Evolutionary conservation across 768 basidiomycete species (phyloP), one percentile per base, ranked within the genome.

Genomic region (Agaricus subrufescens): DNA sequence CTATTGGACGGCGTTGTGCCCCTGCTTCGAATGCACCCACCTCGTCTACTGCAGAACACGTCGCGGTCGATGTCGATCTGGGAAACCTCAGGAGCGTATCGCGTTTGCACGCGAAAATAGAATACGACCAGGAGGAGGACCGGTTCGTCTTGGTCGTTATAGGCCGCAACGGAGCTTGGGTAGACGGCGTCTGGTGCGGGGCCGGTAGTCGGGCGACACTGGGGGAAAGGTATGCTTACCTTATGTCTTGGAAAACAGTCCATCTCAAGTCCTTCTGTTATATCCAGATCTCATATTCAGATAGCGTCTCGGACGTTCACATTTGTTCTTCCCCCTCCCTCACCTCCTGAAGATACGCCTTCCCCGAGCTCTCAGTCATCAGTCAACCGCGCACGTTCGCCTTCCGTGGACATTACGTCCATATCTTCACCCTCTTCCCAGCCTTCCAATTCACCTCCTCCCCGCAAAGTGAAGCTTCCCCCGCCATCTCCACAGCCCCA

Each of bases 111-210:
- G 97, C 97, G 34, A 87, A 85, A 76, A 94, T 98, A 63, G 92
- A 91, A 69, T 97, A 91, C 66, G 92, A 95, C 75, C 87, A 90
- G 67, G 88, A 91, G 7, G 86, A 88, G 59, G 90, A 91, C 59
- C 84, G 88, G 51, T 97, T 95, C 67, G 85, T 91, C 14, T 81
- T 99, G 37, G 85, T 86, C 58, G 95, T 99, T 38, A 80, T 92
- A 38, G 97, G 97, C n/a, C 79, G 97, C 57, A 98, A 99, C 64
- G 97, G 97, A 11, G 94, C 94, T 15, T 98, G 95, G 89, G 94
- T 99, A 4, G 94, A 98, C 61, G 95, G 94, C 30, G 85, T 91
- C n/a, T 99, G 95, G 91, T 86, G 86, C 48, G 89, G 88, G 10
- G 87, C 90, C 61, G 93, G 95, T 14, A 87, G 89, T 58, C 83